Evolutionary conservation across 352 stramenopile species (phyloP), one percentile per base, ranked within the genome.

Genomic region (Globisporangium perplexum): DNA sequence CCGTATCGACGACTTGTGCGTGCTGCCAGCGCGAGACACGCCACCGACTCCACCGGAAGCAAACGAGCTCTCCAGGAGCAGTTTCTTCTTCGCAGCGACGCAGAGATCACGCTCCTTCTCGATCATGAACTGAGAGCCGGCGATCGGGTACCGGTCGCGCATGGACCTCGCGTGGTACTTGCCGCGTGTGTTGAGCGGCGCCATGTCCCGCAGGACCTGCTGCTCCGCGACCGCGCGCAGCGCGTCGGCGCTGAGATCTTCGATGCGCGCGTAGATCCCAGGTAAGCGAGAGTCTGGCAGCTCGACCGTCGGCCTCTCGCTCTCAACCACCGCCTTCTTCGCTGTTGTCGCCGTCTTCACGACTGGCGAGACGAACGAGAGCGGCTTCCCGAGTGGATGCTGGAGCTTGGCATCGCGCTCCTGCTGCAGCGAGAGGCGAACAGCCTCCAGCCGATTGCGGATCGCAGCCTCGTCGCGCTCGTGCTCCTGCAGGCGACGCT

Each of bases 161-260:
- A 93, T 80, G 47, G 65, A 89, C 17, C 66, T 70, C 15, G 59
- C 24, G 57, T 93, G 79, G 64, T 90, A 93, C 48, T 89, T 88
- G 14, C 83, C 83, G 7, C 62, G 53, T 11, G 67, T 70, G 54
- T 90, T 85, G 14, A 82, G 48, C 11, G 72, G 71, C 18, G 54
- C 53, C 55, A 74, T 60, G 6, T 79, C 65, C 12, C 47, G 46
- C 36, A 70, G 44, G 14, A 63, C 36, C 30, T 83, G 59, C 28
- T 70, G 71, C 22, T 75, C 67, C 11, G 79, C 77, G 22, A 89
- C 54, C 15, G 69, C 35, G 26, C 73, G 73, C 48, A 90, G 57
- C 44, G 66, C 49, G 22, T 75, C 73, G 5, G 55, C 14, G 4
- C 47, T 62, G 7, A 90, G 53, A 1, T 73, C 65, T 11, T 84